Evolutionary conservation across 2,329 filamentous ascomycete species (phyloP), one percentile per base, ranked within the genome.

Genomic region (Colletotrichum sp.): DNA sequence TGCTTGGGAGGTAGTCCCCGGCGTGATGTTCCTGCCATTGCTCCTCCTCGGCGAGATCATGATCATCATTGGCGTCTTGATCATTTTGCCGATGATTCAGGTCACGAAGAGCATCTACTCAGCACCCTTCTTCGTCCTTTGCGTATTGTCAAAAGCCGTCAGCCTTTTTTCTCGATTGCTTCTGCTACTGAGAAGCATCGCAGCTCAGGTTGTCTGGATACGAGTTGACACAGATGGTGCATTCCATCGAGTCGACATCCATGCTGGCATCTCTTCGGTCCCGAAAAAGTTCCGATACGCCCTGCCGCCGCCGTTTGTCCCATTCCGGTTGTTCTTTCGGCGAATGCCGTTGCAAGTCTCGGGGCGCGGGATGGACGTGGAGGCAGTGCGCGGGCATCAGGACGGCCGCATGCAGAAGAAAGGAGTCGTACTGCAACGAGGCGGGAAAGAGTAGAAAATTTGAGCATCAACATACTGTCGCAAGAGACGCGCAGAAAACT

Each of bases 91-190:
- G 30, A 2, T 21, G 30, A 32, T 34, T 3, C 28, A 15, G 15
- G 58, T 15, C n/a, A 61, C 18, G 3, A 34, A 24, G 58, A 32
- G 10, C 16, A 15, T 6, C 6, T 21, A 2, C 58, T 24, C 28
- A 34, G 28, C 58, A 16, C 9, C 30, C 0, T 6, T 34, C 1
- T 15, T 61, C 3, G 18, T 32, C 18, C 0, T 32, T 21, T 4
- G 58, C 58, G 5, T 63, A n/a, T 21, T 7, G 6, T 30, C 12
- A 21, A 63, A 34, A 63, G 32, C n/a, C 6, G n/a, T 30, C 3
- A 16, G 3, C 6, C 0, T 15, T 2, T 15, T 2, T 16, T 2
- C 5, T 32, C 2, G 3, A 6, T 30, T 18, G 1, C 2, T 13
- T 15, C 3, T 32, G 7, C 28, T 36, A 4, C 6, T 24, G 58